Evolutionary conservation across 1,284 basidiomycete species (phyloP).

Genomic region (Hemileia vastatrix): DNA sequence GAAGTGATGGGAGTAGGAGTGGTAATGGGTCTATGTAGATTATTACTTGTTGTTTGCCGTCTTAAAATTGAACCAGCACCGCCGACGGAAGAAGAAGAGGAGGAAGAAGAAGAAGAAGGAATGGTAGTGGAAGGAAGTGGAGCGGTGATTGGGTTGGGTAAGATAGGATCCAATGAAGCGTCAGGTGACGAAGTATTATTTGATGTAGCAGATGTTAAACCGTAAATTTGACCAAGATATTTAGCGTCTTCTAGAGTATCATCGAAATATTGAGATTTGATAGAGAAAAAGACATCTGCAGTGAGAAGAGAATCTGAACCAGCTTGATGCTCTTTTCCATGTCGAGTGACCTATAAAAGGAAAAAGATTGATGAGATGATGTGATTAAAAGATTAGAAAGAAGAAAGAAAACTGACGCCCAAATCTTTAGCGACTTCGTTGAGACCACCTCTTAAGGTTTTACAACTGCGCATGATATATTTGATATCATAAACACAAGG

Average conservation of each 20-base stretch:
- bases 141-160: no score
- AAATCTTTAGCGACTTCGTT: conserved; percentile 94
- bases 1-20: no score
- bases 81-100: not conserved
- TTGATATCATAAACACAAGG: conserved; percentile 97
- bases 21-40: no score
- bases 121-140: conserved; percentile 10
- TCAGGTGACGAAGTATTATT: no score
- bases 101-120: conserved; percentile 4
- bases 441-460: conserved; percentile 81
- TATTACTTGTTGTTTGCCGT: conserved; percentile 1
- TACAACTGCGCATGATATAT: conserved; percentile 81
- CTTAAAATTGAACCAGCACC: not conserved
- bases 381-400: not conserved
- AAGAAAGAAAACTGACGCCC: conserved; percentile 5
- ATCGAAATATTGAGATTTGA: conserved; percentile 16
- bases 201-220: conserved; percentile 8
- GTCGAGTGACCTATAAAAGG: conserved; percentile 5
- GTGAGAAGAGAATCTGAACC: conserved; percentile 19
- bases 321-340: conserved; percentile 17
- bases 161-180: conserved; percentile 14
- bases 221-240: conserved; percentile 17
- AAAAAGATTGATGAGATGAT: not conserved
- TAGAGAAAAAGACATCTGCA: conserved; percentile 11
- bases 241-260: conserved; percentile 16